Evolutionary conservation across 495 filamentous ascomycete species (phyloP), one percentile per base, ranked within the genome.

Genomic region (Aspergillus sparsus): DNA sequence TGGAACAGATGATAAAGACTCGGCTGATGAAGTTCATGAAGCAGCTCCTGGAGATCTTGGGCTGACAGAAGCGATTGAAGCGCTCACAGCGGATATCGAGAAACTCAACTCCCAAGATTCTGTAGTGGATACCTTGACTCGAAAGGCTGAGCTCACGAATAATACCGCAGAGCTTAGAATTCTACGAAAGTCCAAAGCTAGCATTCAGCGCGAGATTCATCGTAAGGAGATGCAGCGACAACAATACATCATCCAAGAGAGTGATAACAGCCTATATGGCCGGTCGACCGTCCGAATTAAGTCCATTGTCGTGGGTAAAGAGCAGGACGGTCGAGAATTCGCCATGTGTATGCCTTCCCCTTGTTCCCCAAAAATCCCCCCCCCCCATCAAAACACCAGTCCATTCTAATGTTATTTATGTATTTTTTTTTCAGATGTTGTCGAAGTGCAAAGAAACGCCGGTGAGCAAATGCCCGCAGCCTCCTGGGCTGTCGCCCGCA

Each of bases 191-290:
- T 97, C 93, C 4, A 96, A 93, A 68, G 86, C 90, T 13, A 97
- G 93, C 69, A 79, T 99, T 58, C 87, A 96, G 66, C 82, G 93
- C 44, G 95, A 99, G 69, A 91, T 97, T 39, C 83, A 90, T 41
- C 85, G 94, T 33, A 98, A 98, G 71, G 94, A 97, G 74, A 81
- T 99, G 67, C 95, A 99, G 73, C 82, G 92, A 42, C 93, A 97
- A 73, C 95, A 98, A 71, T 99, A 98, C 66, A 91, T 95, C 62
- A 87, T 97, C 41, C 95, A 99, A 71, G 93, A 98, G 71, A 96
- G 92, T 68, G 95, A 98, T 67, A 99, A 98, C 73, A 97, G 92
- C 71, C 78, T 99, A 42, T 97, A 94, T 71, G 94, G 94, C 13
- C 88, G 94, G 11, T 92, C 94, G 5, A 89, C 84, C 6, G 85